phyloP scores from a whole-genome alignment of 306 rosid genomes.

The Quercus rubra region DNA sequence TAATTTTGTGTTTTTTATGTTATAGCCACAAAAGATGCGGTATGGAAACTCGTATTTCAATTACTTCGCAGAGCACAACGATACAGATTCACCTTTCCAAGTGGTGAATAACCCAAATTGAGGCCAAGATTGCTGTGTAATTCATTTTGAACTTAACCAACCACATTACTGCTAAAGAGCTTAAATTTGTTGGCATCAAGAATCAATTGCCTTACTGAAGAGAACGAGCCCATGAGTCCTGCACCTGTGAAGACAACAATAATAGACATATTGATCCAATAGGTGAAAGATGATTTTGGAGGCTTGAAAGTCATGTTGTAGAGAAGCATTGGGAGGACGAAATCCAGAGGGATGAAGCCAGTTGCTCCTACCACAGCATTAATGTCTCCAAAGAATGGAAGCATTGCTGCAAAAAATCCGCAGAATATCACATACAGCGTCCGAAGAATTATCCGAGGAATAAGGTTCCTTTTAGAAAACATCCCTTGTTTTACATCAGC shows the following conservation, averaged over 20 bases:
- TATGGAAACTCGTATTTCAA: too few species aligned
- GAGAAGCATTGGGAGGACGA: constrained; percentile 88
- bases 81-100: background rate
- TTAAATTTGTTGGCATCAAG: constrained; percentile 79
- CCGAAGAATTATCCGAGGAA: constrained; percentile 78
- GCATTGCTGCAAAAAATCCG: constrained; percentile 88
- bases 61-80: background rate
- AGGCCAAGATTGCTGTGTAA: background rate
- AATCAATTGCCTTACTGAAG: constrained; percentile 73
- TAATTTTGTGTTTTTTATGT: too few species aligned
- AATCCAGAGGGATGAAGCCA: constrained; percentile 94
- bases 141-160: constrained; percentile 28
- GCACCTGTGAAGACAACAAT: constrained; percentile 68
- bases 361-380: constrained; percentile 83
- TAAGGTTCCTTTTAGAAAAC: constrained; percentile 72
- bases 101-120: background rate
- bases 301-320: constrained; percentile 88
- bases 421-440: constrained; percentile 68
- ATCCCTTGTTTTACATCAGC: constrained; percentile 80
- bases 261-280: constrained; percentile 71
- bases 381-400: constrained; percentile 92
- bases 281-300: constrained; percentile 48
- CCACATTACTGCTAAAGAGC: constrained; percentile 68
- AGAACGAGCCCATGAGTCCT: constrained; percentile 79
- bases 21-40: too few species aligned